phyloP scores from a whole-genome alignment of 202 grass and related monocot genomes.

The Musa balbisiana region DNA sequence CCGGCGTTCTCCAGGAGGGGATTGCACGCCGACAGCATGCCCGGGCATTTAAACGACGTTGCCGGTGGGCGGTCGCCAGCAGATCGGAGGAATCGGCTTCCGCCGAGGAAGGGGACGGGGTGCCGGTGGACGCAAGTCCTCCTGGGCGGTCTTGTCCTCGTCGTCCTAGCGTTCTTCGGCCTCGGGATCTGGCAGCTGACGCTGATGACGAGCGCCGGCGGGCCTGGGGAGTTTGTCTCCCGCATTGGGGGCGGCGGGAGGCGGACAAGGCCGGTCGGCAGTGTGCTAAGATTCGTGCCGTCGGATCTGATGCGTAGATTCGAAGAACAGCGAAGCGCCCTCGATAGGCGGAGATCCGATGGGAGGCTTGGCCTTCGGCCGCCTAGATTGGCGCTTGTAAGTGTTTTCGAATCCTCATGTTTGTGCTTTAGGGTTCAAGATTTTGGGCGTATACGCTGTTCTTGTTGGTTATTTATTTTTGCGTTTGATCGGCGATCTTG shows the following conservation, averaged over 20 bases:
- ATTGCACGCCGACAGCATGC: conserved; percentile 6
- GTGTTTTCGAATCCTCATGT: conserved; percentile 24
- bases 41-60: conserved; percentile 14
- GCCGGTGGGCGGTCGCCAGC: conserved; percentile 29
- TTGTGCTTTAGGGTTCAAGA: conserved; percentile 16
- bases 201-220: conserved; percentile 35
- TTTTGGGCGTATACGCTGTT: conserved; percentile 3
- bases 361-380: conserved; percentile 37
- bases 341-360: conserved; percentile 68
- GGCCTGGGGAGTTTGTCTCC: neutral
- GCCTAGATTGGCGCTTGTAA: conserved; percentile 65
- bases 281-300: conserved; percentile 37
- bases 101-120: conserved; percentile 13
- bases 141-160: conserved; percentile 52
- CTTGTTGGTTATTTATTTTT: neutral
- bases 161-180: conserved; percentile 44
- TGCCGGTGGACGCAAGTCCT: conserved; percentile 41
- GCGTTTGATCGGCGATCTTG: no score
- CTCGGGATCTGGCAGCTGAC: conserved; percentile 64
- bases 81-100: conserved; percentile 9
- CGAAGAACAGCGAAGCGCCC: conserved; percentile 32
- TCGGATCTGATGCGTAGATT: conserved; percentile 41
- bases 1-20: conserved; percentile 25
- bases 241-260: conserved; percentile 10
- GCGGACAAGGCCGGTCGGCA: conserved; percentile 9